phyloP scores from a whole-genome alignment of 208 protist genomes.

The Acanthamoeba polyphaga region DNA sequence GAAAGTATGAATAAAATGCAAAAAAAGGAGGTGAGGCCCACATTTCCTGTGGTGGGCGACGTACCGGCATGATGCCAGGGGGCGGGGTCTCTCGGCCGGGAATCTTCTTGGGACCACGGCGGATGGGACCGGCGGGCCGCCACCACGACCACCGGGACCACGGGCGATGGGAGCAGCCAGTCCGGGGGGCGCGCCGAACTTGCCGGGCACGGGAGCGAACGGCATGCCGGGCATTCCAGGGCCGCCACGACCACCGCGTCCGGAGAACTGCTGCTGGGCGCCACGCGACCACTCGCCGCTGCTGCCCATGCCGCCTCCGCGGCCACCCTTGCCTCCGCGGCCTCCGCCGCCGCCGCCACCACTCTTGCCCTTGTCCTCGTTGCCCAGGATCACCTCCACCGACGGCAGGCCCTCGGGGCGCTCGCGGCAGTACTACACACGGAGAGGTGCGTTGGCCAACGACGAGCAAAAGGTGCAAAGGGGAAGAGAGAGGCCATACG shows the following conservation, averaged over 20 bases:
- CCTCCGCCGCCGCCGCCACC: background rate
- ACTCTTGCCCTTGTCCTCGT: background rate
- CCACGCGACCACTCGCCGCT: conserved; percentile 36
- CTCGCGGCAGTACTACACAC: conserved; percentile 34
- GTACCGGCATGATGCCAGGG: conserved; percentile 12
- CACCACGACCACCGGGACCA: background rate
- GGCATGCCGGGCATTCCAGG: background rate
- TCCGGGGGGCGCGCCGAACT: background rate
- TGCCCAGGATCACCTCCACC: conserved; percentile 56
- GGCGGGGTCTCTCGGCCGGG: background rate
- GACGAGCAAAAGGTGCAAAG: background rate
- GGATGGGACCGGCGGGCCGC: background rate
- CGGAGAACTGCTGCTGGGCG: background rate
- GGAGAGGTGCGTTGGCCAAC: background rate
- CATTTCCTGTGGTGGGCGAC: too few relatives aligned
- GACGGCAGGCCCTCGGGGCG: conserved; percentile 14
- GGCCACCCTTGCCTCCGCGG: background rate
- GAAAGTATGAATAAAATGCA: background rate
- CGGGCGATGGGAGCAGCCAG: background rate
- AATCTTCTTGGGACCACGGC: background rate
- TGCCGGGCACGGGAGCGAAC: background rate
- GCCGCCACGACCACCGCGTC: background rate
- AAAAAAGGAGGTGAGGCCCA: too few relatives aligned
- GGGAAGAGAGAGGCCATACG: background rate
- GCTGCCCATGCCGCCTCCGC: background rate